Evolutionary conservation across 2,329 filamentous ascomycete species (phyloP).

Genomic region (Ophiostoma ips): DNA sequence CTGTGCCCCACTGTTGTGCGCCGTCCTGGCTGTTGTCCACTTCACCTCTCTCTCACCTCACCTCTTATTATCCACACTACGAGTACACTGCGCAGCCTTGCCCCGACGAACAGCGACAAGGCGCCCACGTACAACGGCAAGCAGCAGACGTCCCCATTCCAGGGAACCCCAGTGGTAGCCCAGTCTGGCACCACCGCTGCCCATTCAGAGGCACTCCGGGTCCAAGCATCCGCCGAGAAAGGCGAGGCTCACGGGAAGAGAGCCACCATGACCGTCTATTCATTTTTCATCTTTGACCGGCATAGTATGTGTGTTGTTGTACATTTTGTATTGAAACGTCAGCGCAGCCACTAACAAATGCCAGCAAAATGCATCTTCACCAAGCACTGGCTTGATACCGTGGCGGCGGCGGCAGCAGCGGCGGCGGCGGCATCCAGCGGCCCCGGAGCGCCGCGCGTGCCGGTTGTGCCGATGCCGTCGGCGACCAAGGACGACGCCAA

Average conservation of each 20-base stretch:
- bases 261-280: slow-evolving; percentile 73
- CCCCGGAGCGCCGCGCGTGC: neutral
- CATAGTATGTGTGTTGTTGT: slow-evolving; percentile 53
- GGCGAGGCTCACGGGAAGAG: slow-evolving; percentile 2
- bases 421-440: neutral
- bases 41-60: neutral
- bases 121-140: no score
- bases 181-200: neutral
- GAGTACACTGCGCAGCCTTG: neutral
- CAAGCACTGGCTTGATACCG: slow-evolving; percentile 59
- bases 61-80: neutral
- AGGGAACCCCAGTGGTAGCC: neutral
- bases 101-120: neutral
- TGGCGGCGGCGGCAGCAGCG: slow-evolving; percentile 8
- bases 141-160: no score
- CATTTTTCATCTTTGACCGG: slow-evolving; percentile 97
- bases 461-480: slow-evolving; percentile 5
- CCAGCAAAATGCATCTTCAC: slow-evolving; percentile 95
- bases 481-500: slow-evolving; percentile 66
- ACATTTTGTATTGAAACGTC: neutral
- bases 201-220: neutral
- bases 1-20: no score
- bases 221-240: neutral
- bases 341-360: neutral
- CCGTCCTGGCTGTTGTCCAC: no score